A percentile compares a stretch with the other conserved stretches of the same genome.
Evolutionary conservation across 306 rosid species (phyloP).

Genomic region (Begonia loranthoides): DNA sequence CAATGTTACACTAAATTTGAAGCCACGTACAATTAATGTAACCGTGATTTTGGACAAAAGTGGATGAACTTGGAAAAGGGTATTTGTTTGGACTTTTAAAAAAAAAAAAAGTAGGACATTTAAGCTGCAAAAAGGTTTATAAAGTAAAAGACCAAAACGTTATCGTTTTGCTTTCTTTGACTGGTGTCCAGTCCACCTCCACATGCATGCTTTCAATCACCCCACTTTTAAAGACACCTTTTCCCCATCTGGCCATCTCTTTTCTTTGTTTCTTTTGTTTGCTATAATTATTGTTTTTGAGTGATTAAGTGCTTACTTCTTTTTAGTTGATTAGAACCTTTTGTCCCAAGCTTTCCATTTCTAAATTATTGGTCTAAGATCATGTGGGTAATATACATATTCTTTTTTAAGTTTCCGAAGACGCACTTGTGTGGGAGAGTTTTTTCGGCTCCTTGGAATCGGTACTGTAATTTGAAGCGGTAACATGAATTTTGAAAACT

Average conservation of each 20-base stretch:
- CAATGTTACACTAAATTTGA: too few species aligned
- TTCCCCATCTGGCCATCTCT: neutral
- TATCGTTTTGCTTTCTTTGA: slow-evolving; percentile 7
- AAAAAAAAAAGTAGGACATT: neutral
- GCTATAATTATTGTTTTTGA: neutral
- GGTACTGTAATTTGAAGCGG: too few species aligned
- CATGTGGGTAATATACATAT: too few species aligned
- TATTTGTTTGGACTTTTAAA: neutral
- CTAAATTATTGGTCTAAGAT: neutral
- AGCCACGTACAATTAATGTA: too few species aligned
- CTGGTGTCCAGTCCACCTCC: neutral
- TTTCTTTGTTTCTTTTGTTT: neutral
- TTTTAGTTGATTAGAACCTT: neutral
- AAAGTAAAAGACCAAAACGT: slow-evolving; percentile 4
- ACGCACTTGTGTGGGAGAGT: too few species aligned
- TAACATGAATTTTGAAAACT: too few species aligned
- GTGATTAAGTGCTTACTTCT: neutral
- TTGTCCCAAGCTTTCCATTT: neutral
- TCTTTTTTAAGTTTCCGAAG: too few species aligned
- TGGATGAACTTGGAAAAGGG: slow-evolving; percentile 8
- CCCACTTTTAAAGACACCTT: slow-evolving; percentile 4
- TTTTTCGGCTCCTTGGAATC: too few species aligned
- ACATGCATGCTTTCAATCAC: slow-evolving; percentile 2
- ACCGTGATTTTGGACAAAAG: neutral
- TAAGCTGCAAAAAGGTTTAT: neutral